Evolutionary conservation across 129 eudicot species (phyloP), one percentile per base, ranked within the genome.

Genomic region (Tagetes erecta): DNA sequence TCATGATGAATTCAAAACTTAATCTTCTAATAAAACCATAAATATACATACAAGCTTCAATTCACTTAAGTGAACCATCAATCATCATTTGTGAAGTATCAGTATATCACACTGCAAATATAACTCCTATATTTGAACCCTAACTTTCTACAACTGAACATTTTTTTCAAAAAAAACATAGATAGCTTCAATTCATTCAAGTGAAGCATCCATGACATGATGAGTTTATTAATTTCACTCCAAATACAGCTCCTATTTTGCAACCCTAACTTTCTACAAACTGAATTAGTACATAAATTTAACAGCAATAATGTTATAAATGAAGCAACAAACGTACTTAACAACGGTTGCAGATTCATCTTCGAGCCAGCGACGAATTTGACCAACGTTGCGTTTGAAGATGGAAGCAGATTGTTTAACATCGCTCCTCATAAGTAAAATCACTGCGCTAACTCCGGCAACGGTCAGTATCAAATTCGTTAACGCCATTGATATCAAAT

Each of bases 301-400:
- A 53, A 40, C 67, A 66, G 44, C 52, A 9, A 52, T 7, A 4
- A 53, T 4, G 27, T 5, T 14, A 56, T n/a, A 56, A 44, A 56
- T 20, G 38, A 58, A 58, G 30, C 58, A 76, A 47, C 20, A 30
- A 38, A 60, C 77, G 3, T 86, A 92, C 97, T 89, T 92, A 10
- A 96, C 85, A 56, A 89, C 94, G 44, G 94, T 38, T 39, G 85
- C 74, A 59, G 96, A 89, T 75, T 92, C 97, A 69, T 92, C 94
- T 77, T 89, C 91, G 41, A 92, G 90, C 97, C 94, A 92, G 75
- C 80, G 83, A 38, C 96, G 97, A 72, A 92, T 92, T 33, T 92
- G 96, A 60, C 91, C 85, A 14, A 89, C 87, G 83, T 92, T 89
- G 44, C 94, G 87, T 77, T 83, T 86, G 82, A 89, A 82, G 64